phyloP scores from a whole-genome alignment of 495 filamentous ascomycete genomes.

The Thozetella sp. region DNA sequence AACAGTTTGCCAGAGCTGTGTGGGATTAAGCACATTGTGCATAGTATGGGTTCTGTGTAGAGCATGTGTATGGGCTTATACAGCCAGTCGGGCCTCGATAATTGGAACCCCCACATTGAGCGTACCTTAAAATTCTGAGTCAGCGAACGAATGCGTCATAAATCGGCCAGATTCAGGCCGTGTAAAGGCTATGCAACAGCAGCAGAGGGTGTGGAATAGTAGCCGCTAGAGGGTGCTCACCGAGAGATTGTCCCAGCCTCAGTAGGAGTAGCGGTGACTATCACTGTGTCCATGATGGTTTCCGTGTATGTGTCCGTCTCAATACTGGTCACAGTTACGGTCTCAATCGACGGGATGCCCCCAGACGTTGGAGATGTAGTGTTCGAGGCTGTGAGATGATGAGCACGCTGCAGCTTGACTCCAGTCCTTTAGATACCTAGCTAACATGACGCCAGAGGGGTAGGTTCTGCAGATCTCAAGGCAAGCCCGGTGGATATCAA shows the following conservation, averaged over 20 bases:
- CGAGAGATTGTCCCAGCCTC: neutral
- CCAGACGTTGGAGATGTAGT: neutral
- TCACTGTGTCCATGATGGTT: neutral
- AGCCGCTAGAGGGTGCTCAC: no score
- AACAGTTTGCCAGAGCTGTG: no score
- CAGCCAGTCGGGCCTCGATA: neutral
- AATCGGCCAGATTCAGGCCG: no score
- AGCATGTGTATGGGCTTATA: neutral
- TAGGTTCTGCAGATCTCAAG: no score
- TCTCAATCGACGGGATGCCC: neutral
- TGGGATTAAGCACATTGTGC: conserved; percentile 1
- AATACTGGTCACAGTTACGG: neutral
- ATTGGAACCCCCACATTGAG: neutral
- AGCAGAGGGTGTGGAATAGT: no score
- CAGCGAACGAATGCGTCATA: no score
- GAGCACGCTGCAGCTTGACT: no score
- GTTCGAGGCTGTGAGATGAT: neutral
- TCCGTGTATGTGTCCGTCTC: neutral
- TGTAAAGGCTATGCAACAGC: no score
- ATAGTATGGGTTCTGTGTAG: neutral
- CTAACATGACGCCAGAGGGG: no score
- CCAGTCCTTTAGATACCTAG: no score
- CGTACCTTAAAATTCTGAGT: no score
- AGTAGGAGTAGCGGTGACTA: neutral
- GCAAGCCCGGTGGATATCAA: no score